Conservation (phyloP, 768 basidiomycete genomes). For the Rhizopogon vulgaris region DNA sequence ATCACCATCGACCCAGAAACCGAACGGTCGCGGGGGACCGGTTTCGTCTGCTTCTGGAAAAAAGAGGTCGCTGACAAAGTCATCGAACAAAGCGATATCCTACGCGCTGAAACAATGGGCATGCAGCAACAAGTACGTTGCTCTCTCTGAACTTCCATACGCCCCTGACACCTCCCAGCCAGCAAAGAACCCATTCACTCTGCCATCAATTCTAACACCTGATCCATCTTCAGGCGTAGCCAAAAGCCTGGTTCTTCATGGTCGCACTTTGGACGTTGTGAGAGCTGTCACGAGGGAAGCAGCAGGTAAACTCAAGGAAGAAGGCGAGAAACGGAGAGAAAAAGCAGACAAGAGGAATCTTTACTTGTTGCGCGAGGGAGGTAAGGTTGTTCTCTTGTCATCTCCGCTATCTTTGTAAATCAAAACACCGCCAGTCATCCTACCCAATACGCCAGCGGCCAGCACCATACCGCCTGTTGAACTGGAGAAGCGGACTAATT, state of each 20-base stretch:
- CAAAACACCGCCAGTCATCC: conserved; percentile 57
- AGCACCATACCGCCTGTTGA: conserved; percentile 64
- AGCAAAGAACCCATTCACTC: conserved; percentile 79
- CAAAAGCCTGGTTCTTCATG: conserved; percentile 80
- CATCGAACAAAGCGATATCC: conserved; percentile 70
- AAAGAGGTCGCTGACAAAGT: conserved; percentile 82
- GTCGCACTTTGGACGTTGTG: conserved; percentile 86
- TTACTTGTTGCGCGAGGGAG: conserved; percentile 94
- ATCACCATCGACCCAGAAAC: conserved; percentile 81
- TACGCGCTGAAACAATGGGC: conserved; percentile 60
- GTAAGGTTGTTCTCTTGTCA: conserved; percentile 35
- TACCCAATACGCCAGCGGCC: conserved; percentile 82
- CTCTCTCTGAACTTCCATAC: conserved; percentile 9
- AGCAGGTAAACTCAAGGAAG: conserved; percentile 84
- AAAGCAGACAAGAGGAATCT: conserved; percentile 94
- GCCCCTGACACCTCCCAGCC: conserved; percentile 27
- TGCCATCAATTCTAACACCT: conserved; percentile 86
- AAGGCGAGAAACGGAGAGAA: conserved; percentile 75
- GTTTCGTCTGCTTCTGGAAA: conserved; percentile 97
- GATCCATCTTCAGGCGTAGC: conserved; percentile 88
- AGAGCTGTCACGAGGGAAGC: conserved; percentile 88
- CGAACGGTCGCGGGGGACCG: conserved; percentile 88
- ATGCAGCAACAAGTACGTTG: conserved; percentile 23
- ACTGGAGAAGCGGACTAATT: conserved; percentile 76
- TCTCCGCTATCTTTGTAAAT: conserved; percentile 1